Evolutionary conservation across 257 asterid genomes (phyloP).

Genomic region (Avicennia marina): DNA sequence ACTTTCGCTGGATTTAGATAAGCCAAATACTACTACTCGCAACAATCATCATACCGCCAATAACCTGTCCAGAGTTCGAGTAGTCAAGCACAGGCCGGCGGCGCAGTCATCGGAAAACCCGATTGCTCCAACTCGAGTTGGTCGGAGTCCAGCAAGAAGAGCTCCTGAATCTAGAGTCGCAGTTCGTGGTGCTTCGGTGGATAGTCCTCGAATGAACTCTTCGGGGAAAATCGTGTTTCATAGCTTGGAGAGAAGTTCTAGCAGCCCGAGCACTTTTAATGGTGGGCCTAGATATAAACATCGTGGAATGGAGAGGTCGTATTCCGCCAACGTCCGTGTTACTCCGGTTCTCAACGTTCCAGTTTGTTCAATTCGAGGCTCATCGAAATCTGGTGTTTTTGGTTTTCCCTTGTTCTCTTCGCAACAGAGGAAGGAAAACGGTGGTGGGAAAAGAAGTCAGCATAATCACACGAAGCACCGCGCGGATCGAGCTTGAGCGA

Average conservation of each 20-base stretch:
- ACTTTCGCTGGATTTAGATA: constrained; percentile 61
- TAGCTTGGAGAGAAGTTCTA: constrained; percentile 89
- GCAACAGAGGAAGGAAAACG: constrained; percentile 48
- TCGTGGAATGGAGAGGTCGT: constrained; percentile 91
- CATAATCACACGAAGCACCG: constrained; percentile 40
- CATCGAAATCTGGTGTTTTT: constrained; percentile 77
- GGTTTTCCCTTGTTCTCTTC: constrained; percentile 74
- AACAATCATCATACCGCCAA: constrained; percentile 22
- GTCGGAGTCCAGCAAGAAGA: constrained; percentile 47
- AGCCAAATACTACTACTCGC: constrained; percentile 26
- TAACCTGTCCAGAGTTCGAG: constrained; percentile 45
- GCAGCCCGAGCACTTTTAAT: constrained; percentile 86
- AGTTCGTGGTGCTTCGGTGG: constrained; percentile 59
- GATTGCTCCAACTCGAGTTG: constrained; percentile 27
- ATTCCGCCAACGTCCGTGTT: constrained; percentile 86
- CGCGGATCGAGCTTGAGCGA: constrained; percentile 44
- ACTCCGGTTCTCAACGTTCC: constrained; percentile 96
- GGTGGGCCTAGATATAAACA: constrained; percentile 69
- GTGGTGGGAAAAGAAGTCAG: constrained; percentile 35
- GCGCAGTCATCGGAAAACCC: constrained; percentile 45
- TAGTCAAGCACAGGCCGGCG: constrained; percentile 41
- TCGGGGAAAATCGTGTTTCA: constrained; percentile 89
- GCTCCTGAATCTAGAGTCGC: constrained; percentile 36
- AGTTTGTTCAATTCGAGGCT: constrained; percentile 74
- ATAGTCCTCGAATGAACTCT: constrained; percentile 93